A percentile compares a stretch with the other conserved stretches of the same genome.
These are phyloP conservation scores for Teratosphaeria nubilosa DNA, from an alignment of 2,329 filamentous ascomycete genomes.

Conservation along the genomic window DNA sequence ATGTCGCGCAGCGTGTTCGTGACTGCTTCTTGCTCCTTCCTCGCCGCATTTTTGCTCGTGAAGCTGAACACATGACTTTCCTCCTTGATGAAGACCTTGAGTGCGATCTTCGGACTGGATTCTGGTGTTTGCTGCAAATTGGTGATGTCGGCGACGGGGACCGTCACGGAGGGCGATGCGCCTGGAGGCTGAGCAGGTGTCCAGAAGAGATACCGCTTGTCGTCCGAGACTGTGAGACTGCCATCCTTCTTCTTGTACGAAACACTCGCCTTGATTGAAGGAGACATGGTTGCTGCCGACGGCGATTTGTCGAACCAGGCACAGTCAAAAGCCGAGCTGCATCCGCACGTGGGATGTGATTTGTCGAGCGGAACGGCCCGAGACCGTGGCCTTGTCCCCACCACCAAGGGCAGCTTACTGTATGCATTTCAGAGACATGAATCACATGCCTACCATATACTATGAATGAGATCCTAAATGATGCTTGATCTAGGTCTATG, in stretches of 20 bases:
- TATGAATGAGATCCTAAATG: too few species aligned
- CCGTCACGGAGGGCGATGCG: slow-evolving; percentile 55
- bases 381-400: not conserved
- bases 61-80: slow-evolving; percentile 80
- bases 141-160: slow-evolving; percentile 67
- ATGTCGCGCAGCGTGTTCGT: slow-evolving; percentile 71
- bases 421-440: too few species aligned
- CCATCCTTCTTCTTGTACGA: slow-evolving; percentile 97
- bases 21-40: slow-evolving; percentile 73
- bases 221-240: slow-evolving; percentile 61
- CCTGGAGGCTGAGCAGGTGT: slow-evolving; percentile 54
- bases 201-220: slow-evolving; percentile 71
- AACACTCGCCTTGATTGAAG: slow-evolving; percentile 26
- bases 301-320: not conserved
- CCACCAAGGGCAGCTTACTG: too few species aligned
- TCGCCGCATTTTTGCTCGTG: slow-evolving; percentile 63
- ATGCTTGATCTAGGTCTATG: too few species aligned
- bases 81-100: slow-evolving; percentile 78
- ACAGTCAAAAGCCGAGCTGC: not conserved
- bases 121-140: slow-evolving; percentile 95
- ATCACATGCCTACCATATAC: too few species aligned
- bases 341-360: not conserved
- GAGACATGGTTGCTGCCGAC: not conserved
- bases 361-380: not conserved
- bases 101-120: slow-evolving; percentile 77